phyloP scores from a whole-genome alignment of 768 basidiomycete species.

The Pulveroboletus sp. region DNA sequence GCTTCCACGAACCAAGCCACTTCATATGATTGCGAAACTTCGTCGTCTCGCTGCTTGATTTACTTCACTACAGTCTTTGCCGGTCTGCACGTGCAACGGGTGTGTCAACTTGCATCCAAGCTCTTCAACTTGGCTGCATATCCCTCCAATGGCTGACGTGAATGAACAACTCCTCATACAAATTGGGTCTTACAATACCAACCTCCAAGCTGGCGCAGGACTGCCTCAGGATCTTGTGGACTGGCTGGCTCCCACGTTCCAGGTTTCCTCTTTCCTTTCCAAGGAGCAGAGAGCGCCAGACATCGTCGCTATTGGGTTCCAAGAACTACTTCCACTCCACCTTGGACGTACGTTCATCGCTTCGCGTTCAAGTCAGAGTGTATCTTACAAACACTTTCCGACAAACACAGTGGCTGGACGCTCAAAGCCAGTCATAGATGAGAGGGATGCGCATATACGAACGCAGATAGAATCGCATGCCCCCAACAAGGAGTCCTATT shows the following conservation, averaged over 20 bases:
- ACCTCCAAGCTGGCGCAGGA: conserved; percentile 70
- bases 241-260: conserved; percentile 83
- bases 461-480: conserved; percentile 69
- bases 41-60: background rate
- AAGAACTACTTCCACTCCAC: conserved; percentile 88
- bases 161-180: conserved; percentile 54
- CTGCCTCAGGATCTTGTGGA: conserved; percentile 84
- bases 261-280: conserved; percentile 68
- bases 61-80: background rate
- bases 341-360: conserved; percentile 63
- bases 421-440: conserved; percentile 63
- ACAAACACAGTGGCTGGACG: conserved; percentile 64
- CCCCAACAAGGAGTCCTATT: conserved; percentile 68
- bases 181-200: conserved; percentile 88
- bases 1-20: too few relatives aligned
- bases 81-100: background rate
- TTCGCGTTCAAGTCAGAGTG: background rate
- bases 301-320: conserved; percentile 87
- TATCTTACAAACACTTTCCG: conserved; percentile 6
- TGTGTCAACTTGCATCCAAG: background rate
- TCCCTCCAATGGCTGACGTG: conserved; percentile 10
- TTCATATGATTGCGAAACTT: background rate
- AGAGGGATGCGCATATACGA: conserved; percentile 66
- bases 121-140: background rate
- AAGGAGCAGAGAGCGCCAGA: conserved; percentile 67